phyloP scores from a whole-genome alignment of 148 eudicot genomes.

The Camellia granthamiana region DNA sequence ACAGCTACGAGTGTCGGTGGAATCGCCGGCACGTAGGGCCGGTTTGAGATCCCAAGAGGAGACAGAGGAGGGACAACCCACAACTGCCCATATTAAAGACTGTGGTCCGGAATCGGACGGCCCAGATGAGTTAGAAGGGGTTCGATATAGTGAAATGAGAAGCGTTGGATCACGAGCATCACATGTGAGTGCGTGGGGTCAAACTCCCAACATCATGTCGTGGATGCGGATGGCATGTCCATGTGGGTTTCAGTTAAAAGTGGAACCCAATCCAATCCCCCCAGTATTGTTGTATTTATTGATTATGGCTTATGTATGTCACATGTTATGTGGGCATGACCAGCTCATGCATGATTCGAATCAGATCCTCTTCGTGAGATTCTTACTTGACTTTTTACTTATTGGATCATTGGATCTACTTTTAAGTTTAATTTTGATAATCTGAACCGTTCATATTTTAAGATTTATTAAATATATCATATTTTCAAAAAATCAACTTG shows the following conservation, averaged over 20 bases:
- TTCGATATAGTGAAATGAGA: constrained; percentile 13
- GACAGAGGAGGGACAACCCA: constrained; percentile 42
- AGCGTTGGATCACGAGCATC: constrained; percentile 41
- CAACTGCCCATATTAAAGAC: constrained; percentile 30
- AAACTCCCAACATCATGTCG: constrained; percentile 14
- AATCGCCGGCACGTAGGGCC: constrained; percentile 31
- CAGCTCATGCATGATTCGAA: not conserved
- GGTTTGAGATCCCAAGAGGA: constrained; percentile 33
- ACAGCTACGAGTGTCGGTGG: constrained; percentile 23
- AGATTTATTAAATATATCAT: too few relatives aligned
- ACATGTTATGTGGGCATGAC: constrained; percentile 9
- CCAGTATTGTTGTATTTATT: not conserved
- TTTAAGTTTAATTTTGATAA: too few relatives aligned
- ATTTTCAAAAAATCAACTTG: too few relatives aligned
- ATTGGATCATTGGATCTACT: too few relatives aligned
- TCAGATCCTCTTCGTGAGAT: too few relatives aligned
- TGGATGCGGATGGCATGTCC: constrained; percentile 13
- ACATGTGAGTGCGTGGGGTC: constrained; percentile 35
- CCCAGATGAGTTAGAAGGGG: constrained; percentile 19
- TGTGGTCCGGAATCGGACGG: constrained; percentile 42
- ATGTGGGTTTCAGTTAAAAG: constrained; percentile 8
- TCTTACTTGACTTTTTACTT: too few relatives aligned
- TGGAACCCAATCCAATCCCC: not conserved
- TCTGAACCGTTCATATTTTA: too few relatives aligned
- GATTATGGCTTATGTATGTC: not conserved